phyloP scores from a whole-genome alignment of 2,329 filamentous ascomycete genomes.

The Sclerotinia nivalis region DNA sequence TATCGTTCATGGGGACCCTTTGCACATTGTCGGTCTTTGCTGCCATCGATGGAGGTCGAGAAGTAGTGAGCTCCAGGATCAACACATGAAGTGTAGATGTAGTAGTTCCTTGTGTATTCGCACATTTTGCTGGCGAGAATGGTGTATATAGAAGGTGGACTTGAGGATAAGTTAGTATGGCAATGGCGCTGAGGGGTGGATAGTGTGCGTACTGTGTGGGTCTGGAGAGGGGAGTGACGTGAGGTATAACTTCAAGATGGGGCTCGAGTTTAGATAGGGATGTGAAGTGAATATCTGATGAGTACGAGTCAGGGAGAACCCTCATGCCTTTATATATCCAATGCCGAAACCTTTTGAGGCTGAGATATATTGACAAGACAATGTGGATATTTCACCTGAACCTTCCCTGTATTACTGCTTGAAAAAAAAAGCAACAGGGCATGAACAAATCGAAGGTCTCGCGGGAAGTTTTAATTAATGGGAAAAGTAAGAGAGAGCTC shows the following conservation, averaged over 20 bases:
- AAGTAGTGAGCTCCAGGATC: constrained; percentile 73
- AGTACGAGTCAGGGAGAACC: background rate
- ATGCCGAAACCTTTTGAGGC: constrained; percentile 8
- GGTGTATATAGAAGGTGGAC: background rate
- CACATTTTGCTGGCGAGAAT: constrained; percentile 46
- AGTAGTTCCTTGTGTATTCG: constrained; percentile 72
- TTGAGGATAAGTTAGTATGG: background rate
- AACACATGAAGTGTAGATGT: constrained; percentile 70
- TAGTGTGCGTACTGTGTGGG: background rate
- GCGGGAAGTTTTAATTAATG: constrained; percentile 32
- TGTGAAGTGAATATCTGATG: constrained; percentile 4
- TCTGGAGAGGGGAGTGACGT: background rate
- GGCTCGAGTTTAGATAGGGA: background rate
- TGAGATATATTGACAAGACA: constrained; percentile 19
- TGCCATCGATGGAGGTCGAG: constrained; percentile 67
- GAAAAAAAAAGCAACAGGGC: constrained; percentile 30
- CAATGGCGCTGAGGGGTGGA: background rate
- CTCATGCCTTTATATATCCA: constrained; percentile 24
- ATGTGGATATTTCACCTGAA: constrained; percentile 11
- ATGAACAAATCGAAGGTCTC: background rate
- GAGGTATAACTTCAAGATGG: constrained; percentile 5
- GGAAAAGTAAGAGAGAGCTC: constrained; percentile 31
- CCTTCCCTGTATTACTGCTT: constrained; percentile 21
- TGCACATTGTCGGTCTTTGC: constrained; percentile 57
- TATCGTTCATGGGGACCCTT: constrained; percentile 72